Conservation (phyloP, 441 rosid species). For the Mallotus japonicus region DNA sequence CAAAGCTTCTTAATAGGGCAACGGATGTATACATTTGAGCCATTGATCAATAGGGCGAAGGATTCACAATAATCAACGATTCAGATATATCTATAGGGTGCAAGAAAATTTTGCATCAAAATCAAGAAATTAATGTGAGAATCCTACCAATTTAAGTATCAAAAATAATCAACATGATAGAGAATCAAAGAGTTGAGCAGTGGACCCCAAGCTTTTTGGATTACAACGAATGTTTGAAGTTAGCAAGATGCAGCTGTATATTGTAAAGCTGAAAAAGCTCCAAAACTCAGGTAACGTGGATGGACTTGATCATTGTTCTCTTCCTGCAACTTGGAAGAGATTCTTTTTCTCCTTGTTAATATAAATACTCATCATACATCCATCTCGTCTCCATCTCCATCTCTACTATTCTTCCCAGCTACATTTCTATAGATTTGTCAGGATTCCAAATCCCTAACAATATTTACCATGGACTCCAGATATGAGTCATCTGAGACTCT, state of each 20-base stretch:
- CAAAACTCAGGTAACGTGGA: constrained; percentile 6
- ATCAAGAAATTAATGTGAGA: no score
- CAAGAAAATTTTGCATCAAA: no score
- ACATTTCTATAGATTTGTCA: not conserved
- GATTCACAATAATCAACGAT: no score
- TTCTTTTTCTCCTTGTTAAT: not conserved
- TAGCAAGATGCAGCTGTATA: not conserved
- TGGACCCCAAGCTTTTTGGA: constrained; percentile 19
- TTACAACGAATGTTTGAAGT: constrained; percentile 18
- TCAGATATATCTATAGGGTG: no score
- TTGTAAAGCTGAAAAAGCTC: not conserved
- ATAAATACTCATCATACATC: constrained; percentile 3
- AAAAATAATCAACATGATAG: not conserved
- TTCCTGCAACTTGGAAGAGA: constrained; percentile 1
- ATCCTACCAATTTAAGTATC: no score
- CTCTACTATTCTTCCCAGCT: not conserved
- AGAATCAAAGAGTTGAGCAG: constrained; percentile 5
- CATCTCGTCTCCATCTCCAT: constrained; percentile 1
- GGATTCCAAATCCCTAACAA: not conserved
- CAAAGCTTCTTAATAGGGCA: no score
- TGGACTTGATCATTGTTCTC: not conserved
- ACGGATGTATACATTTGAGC: no score
- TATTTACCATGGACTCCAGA: constrained; percentile 33
- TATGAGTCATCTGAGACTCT: constrained; percentile 37
- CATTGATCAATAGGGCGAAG: no score